phyloP scores from a whole-genome alignment of 768 basidiomycete genomes.

The Gautieria morchelliformis region DNA sequence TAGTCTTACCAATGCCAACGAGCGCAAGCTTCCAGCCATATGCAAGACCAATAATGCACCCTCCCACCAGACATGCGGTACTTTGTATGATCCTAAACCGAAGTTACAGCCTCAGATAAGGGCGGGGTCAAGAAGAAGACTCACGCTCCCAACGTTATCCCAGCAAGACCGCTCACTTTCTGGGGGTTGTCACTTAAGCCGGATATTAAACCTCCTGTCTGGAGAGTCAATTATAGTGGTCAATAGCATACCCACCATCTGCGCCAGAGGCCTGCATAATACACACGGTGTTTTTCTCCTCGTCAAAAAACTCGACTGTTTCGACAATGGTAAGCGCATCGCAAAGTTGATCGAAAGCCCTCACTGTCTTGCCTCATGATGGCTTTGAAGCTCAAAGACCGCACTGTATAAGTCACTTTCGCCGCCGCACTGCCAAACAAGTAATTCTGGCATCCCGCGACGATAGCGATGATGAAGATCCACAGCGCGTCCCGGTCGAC shows the following conservation, averaged over 20 bases:
- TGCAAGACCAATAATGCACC: slow-evolving; percentile 68
- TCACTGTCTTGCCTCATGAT: slow-evolving; percentile 82
- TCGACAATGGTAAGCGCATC: slow-evolving; percentile 4
- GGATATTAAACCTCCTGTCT: slow-evolving; percentile 76
- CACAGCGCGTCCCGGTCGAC: slow-evolving; percentile 63
- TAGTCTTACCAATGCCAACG: slow-evolving; percentile 61
- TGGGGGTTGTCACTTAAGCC: slow-evolving; percentile 78
- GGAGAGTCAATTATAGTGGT: not conserved
- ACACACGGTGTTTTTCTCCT: slow-evolving; percentile 67
- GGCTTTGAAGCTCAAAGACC: slow-evolving; percentile 64
- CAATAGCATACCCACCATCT: not conserved
- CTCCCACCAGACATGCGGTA: slow-evolving; percentile 56
- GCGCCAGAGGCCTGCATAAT: slow-evolving; percentile 9
- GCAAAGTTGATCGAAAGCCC: slow-evolving; percentile 17
- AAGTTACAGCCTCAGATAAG: not conserved
- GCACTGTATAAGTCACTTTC: slow-evolving; percentile 56
- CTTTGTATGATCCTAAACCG: slow-evolving; percentile 63
- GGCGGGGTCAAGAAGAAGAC: slow-evolving; percentile 15
- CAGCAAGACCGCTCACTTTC: slow-evolving; percentile 81
- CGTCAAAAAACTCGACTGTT: slow-evolving; percentile 79
- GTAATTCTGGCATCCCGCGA: slow-evolving; percentile 63
- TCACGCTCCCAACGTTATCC: slow-evolving; percentile 74
- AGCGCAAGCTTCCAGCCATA: slow-evolving; percentile 75
- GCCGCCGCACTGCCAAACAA: slow-evolving; percentile 63
- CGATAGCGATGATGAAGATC: slow-evolving; percentile 73